phyloP scores from a whole-genome alignment of 495 filamentous ascomycete species.

The Opeltia flavorubescens region DNA sequence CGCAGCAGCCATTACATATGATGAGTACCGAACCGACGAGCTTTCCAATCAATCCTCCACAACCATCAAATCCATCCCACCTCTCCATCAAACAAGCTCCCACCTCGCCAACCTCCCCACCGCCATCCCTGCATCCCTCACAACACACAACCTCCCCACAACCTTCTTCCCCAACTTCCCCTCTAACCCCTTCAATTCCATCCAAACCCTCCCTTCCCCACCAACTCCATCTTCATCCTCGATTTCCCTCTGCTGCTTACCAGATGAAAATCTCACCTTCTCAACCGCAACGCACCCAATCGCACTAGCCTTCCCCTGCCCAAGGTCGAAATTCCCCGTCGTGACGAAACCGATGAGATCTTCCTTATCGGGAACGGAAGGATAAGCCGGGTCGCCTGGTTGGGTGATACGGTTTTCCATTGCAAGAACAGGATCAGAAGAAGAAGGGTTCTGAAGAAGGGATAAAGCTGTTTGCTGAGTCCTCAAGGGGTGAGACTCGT shows the following conservation, averaged over 20 bases:
- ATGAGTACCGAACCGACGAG: no score
- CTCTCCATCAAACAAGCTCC: conserved; percentile 54
- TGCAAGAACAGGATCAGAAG: conserved; percentile 17
- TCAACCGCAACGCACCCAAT: conserved; percentile 55
- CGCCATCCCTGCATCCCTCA: conserved; percentile 62
- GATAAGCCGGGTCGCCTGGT: conserved; percentile 36
- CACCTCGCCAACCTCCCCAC: conserved; percentile 69
- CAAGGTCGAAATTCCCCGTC: conserved; percentile 69
- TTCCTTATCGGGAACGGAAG: conserved; percentile 52
- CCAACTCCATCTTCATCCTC: not conserved
- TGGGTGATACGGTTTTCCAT: conserved; percentile 14
- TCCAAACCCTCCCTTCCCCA: conserved; percentile 7
- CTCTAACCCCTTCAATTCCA: not conserved
- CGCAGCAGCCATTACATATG: no score
- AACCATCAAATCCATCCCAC: no score
- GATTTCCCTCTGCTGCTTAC: not conserved
- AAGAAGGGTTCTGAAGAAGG: conserved; percentile 9
- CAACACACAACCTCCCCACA: conserved; percentile 49
- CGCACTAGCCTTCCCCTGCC: conserved; percentile 59
- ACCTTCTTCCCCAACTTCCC: not conserved
- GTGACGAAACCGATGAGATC: conserved; percentile 90
- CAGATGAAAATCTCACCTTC: conserved; percentile 30
- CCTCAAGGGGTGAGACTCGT: conserved; percentile 8
- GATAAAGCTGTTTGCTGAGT: conserved; percentile 2
- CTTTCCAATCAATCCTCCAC: no score